Evolutionary conservation across 768 basidiomycete species (phyloP).

Genomic region (Podaxis sp.): DNA sequence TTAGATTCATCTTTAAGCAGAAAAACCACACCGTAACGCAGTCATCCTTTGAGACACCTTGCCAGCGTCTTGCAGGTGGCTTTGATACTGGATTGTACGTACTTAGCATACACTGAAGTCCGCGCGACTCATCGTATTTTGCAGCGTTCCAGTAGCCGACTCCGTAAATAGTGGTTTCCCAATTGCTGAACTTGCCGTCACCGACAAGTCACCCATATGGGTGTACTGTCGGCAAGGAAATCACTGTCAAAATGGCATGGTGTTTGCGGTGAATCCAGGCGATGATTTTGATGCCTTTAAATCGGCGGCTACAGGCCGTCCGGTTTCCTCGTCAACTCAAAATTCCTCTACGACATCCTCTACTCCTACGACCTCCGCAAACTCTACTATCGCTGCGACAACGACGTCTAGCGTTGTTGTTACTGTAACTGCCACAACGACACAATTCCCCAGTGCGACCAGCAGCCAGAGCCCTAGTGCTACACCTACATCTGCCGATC

Average conservation of each 20-base stretch:
- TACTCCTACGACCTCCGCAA: conserved; percentile 14
- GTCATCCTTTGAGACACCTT: conserved; percentile 48
- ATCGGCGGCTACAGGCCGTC: conserved; percentile 40
- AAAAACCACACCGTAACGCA: conserved; percentile 61
- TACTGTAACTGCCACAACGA: conserved; percentile 19
- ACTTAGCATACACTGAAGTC: background rate
- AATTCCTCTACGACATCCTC: conserved; percentile 18
- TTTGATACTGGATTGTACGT: conserved; percentile 60
- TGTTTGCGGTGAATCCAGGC: conserved; percentile 45
- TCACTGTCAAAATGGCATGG: conserved; percentile 14
- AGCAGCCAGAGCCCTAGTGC: background rate
- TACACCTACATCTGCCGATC: conserved; percentile 21
- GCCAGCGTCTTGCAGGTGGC: conserved; percentile 33
- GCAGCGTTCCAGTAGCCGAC: conserved; percentile 43
- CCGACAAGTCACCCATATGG: conserved; percentile 13
- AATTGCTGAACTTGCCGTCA: conserved; percentile 36
- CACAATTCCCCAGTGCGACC: background rate
- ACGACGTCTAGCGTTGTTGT: conserved; percentile 24
- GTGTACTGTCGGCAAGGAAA: conserved; percentile 14
- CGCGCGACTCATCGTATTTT: background rate
- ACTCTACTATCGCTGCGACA: conserved; percentile 18
- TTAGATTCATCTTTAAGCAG: conserved; percentile 48
- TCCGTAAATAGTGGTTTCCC: conserved; percentile 39
- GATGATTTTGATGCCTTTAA: conserved; percentile 51
- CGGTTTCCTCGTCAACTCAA: background rate